A percentile compares a stretch with the other conserved stretches of the same genome.
These are phyloP conservation scores for Boletellus ananas DNA, from an alignment of 768 basidiomycete genomes.

Conservation along the genomic window DNA sequence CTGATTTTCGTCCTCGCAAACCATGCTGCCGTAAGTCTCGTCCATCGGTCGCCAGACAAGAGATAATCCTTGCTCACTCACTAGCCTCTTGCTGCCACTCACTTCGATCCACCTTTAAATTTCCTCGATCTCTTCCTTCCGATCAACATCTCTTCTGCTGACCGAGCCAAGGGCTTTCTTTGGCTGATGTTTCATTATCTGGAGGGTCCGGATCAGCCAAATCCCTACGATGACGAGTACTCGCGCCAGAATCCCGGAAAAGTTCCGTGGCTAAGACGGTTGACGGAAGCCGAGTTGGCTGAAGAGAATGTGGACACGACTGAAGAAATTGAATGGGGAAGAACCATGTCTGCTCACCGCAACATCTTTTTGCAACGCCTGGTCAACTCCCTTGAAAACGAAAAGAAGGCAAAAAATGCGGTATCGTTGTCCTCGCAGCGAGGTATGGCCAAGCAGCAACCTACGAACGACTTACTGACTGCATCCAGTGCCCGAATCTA, in stretches of 20 bases:
- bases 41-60: background rate
- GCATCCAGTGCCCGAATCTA: constrained; percentile 20
- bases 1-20: constrained; percentile 80
- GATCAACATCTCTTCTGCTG: constrained; percentile 62
- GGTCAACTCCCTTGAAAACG: constrained; percentile 51
- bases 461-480: constrained; percentile 10
- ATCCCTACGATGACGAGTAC: constrained; percentile 73
- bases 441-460: constrained; percentile 11
- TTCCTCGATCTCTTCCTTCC: constrained; percentile 86
- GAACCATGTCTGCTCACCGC: constrained; percentile 66
- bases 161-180: constrained; percentile 76
- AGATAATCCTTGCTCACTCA: constrained; percentile 8
- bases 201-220: constrained; percentile 58
- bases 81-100: constrained; percentile 58
- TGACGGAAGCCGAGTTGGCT: constrained; percentile 51
- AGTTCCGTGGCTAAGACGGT: constrained; percentile 55
- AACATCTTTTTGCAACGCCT: constrained; percentile 69
- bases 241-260: constrained; percentile 54
- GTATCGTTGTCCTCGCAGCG: constrained; percentile 29
- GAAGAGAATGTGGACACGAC: constrained; percentile 74
- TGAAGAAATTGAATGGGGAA: constrained; percentile 78
- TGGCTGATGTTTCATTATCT: constrained; percentile 84
- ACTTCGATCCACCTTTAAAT: constrained; percentile 72
- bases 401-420: constrained; percentile 44
- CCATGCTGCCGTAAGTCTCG: constrained; percentile 62